A percentile compares a stretch with the other conserved stretches of the same genome.
phyloP scores from a whole-genome alignment of 129 eudicot genomes.

The Rutidosis leptorrhynchoides region DNA sequence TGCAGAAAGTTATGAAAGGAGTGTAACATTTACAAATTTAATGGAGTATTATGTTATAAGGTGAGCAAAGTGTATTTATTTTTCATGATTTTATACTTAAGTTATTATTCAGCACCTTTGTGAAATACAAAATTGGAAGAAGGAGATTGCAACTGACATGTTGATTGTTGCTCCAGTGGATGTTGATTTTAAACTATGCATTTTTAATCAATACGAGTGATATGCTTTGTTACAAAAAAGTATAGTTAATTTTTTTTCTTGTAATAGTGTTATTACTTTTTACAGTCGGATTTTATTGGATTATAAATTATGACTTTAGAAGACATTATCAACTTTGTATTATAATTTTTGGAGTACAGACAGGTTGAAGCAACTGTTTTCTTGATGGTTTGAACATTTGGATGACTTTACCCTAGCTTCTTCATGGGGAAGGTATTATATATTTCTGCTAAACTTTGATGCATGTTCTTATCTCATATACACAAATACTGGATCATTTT shows the following conservation, averaged over 20 bases:
- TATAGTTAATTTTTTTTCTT: too few relatives aligned
- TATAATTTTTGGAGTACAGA: neutral
- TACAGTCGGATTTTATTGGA: too few relatives aligned
- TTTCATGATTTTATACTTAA: neutral
- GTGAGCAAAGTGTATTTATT: neutral
- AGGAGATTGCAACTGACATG: neutral
- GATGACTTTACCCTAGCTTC: conserved; percentile 95
- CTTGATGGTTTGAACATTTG: conserved; percentile 55
- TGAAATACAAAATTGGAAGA: neutral
- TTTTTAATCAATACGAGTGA: neutral
- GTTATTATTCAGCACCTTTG: neutral
- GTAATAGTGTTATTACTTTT: too few relatives aligned
- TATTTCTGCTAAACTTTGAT: neutral
- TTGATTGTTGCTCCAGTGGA: neutral
- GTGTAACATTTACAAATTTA: neutral
- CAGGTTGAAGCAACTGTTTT: conserved; percentile 15
- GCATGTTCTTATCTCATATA: neutral
- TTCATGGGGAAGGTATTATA: conserved; percentile 88
- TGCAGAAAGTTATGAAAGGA: neutral
- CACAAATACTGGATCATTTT: neutral
- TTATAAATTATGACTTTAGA: too few relatives aligned
- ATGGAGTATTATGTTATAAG: neutral
- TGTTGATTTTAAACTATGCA: neutral
- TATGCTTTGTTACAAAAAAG: too few relatives aligned
- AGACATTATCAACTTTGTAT: too few relatives aligned